Evolutionary conservation across 352 stramenopile species (phyloP).

Genomic region (Pythium volutum): DNA sequence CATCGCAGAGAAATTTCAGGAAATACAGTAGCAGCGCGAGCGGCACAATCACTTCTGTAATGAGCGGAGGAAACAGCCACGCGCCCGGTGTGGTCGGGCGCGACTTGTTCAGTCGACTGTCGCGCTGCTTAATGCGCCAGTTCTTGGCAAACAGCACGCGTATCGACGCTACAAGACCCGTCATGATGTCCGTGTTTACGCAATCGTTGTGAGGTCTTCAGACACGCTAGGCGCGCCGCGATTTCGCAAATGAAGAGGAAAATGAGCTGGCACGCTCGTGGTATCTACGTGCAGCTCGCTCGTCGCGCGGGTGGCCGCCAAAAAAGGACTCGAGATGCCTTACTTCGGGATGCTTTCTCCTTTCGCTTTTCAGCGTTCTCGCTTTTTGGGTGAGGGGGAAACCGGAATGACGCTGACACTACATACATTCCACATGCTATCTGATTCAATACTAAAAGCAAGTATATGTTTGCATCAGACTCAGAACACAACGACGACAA

Average conservation of each 20-base stretch:
- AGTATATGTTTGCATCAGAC: background rate
- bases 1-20: slow-evolving; percentile 51
- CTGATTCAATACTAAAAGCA: background rate
- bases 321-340: background rate
- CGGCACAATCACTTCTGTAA: slow-evolving; percentile 68
- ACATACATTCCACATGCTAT: slow-evolving; percentile 3
- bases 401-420: slow-evolving; percentile 2
- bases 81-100: slow-evolving; percentile 29
- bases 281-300: background rate
- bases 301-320: background rate
- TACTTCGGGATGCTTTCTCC: background rate
- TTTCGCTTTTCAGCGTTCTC: background rate
- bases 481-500: slow-evolving; percentile 1
- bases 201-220: background rate
- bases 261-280: background rate
- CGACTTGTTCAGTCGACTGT: slow-evolving; percentile 57
- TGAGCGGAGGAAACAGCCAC: slow-evolving; percentile 65
- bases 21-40: slow-evolving; percentile 55
- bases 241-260: slow-evolving; percentile 1
- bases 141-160: slow-evolving; percentile 80
- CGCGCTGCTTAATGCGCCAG: slow-evolving; percentile 79
- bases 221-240: background rate
- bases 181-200: slow-evolving; percentile 9
- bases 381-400: background rate
- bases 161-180: slow-evolving; percentile 22